Evolutionary conservation across 2,329 filamentous ascomycete species (phyloP), one percentile per base, ranked within the genome.

Genomic region (Stemphylium lycopersici): DNA sequence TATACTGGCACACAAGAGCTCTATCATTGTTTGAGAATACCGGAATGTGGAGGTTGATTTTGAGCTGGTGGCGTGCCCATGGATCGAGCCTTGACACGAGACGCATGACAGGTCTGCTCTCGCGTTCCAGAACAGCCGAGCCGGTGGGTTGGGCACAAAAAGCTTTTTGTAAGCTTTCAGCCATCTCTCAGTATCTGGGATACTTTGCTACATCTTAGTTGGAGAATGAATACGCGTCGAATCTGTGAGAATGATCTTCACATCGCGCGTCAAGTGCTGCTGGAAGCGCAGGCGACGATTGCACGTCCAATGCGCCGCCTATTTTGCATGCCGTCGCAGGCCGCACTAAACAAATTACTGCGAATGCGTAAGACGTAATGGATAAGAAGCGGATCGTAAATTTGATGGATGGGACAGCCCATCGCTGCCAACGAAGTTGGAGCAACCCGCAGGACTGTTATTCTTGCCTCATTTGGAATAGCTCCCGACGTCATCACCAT

Each of bases 401-500:
- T 29, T 11, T 29, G 26, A 29, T 29, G 7, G 26, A 29, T 29
- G 26, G 26, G 26, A 29, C 26, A 10, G 26, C 26, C 26, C 8
- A 29, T 6, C 26, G 11, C 10, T 11, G 26, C 10, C 8, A 2
- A 47, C 18, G 18, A 36, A 24, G n/a, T 36, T 26, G 37, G 4
- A 31, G 37, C 33, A 41, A 18, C 29, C 13, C 10, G 43, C 42
- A 52, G 48, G 24, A n/a, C 61, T 61, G 50, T 58, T 58, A 31
- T 44, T 38, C 29, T 40, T 65, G 29, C 62, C 46, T 7, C 2
- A 46, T 64, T 2, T 7, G 54, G 64, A n/a, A 65, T 53, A 52
- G 50, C 38, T 52, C 34, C 60, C 58, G 52, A 59, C 55, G 59
- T 60, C 61, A 58, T 58, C 18, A 26, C 16, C 44, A 37, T 49